Evolutionary conservation across 2,329 filamentous ascomycete genomes (phyloP), one percentile per base, ranked within the genome.

Genomic region (Scedosporium apiospermum): DNA sequence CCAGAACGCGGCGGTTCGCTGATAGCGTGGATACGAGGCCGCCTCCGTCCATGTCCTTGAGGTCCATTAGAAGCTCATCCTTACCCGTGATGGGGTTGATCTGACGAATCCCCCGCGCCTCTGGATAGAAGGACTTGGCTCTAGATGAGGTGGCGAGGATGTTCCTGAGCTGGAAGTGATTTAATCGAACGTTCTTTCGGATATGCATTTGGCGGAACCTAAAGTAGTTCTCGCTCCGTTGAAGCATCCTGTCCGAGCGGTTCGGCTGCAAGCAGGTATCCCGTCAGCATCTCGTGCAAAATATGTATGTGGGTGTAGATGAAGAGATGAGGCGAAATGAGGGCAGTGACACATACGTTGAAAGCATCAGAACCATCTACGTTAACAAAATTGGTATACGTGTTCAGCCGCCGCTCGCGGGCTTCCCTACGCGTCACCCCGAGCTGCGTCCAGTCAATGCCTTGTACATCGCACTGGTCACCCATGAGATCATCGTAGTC

Each of bases 101-200:
- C 61, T 81, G 76, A 51, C 79, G 75, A 18, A 88, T 75, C 14
- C 78, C 77, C 58, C 75, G 75, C 49, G 71, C 69, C 42, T 78
- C 78, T 2, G 84, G 80, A 67, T 87, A 88, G 68, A 83, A 88
- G 7, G 79, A 77, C 51, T 81, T 79, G 6, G 79, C 81, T 38
- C 80, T 77, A 7, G 82, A 83, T 4, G 82, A 77, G 67, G 80
- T 81, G 2, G 82, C 83, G 21, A 89, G 73, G 16, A 87, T 76
- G 67, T 86, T 87, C 53, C 86, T 82, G 12, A 88, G 75, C 69
- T 89, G 86, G 65, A 88, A 88, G 71, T 89, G 86, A n/a, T 83
- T 76, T 18, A 88, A 71, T 64, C 79, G 76, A 26, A 85, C 75
- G 60, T 84, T 76, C 21, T 75, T 76, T 57, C 79, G 76, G 51